Conservation (phyloP, 2,329 filamentous ascomycete genomes). For the Emmonsiellopsis sp. region DNA sequence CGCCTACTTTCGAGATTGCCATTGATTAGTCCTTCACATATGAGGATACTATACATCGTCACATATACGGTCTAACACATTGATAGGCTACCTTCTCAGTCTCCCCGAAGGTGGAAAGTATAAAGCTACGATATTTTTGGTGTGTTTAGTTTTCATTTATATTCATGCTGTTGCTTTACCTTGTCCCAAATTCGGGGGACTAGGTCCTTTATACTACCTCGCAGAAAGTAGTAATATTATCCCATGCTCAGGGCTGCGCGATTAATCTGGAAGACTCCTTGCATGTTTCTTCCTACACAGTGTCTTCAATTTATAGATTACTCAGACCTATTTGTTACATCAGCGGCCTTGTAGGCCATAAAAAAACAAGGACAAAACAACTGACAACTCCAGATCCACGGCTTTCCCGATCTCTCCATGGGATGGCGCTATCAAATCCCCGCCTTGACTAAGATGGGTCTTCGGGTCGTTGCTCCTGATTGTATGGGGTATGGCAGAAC, state of each 20-base stretch:
- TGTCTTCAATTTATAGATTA: too few relatives aligned
- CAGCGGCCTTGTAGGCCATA: not conserved
- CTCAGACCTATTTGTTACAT: not conserved
- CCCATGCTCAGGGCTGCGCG: too few relatives aligned
- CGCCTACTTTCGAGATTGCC: not conserved
- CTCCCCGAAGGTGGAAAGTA: conserved; percentile 38
- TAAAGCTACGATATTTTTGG: conserved; percentile 41
- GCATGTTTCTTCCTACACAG: too few relatives aligned
- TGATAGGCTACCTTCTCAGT: conserved; percentile 46
- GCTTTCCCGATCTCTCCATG: conserved; percentile 73
- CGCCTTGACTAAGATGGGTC: conserved; percentile 58
- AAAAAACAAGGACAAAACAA: not conserved
- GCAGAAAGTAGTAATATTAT: too few relatives aligned
- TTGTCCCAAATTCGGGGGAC: not conserved
- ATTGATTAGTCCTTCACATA: not conserved
- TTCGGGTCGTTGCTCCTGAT: conserved; percentile 75
- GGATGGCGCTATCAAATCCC: conserved; percentile 91
- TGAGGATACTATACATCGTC: too few relatives aligned
- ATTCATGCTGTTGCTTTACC: not conserved
- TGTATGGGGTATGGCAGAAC: conserved; percentile 80
- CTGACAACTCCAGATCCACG: conserved; percentile 48
- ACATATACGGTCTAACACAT: conserved; percentile 49
- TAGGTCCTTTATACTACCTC: too few relatives aligned
- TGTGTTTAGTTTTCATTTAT: conserved; percentile 1
- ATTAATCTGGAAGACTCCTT: too few relatives aligned